Conservation (phyloP, 73 alveolate species). For the Tetrahymena malaccensis region DNA sequence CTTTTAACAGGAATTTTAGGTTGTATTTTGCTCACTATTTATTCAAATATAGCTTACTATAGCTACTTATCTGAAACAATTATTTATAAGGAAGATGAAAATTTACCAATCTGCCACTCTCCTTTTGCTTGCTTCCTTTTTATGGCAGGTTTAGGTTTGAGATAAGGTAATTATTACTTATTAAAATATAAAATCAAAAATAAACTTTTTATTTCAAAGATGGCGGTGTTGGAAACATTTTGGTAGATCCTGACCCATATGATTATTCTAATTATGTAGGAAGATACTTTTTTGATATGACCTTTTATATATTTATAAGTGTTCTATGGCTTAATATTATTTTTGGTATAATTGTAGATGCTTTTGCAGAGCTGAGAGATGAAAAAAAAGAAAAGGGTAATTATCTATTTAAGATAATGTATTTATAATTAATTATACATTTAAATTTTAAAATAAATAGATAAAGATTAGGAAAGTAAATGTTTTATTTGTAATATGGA, state of each 20-base stretch:
- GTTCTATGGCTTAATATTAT: constrained; percentile 13
- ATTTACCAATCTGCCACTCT: neutral
- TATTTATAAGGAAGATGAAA: neutral
- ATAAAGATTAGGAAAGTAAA: constrained; percentile 23
- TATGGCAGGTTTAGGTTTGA: neutral
- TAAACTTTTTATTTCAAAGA: neutral
- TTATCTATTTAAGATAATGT: neutral
- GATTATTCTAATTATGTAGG: neutral
- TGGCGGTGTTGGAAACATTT: neutral
- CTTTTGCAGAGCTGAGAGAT: constrained; percentile 42
- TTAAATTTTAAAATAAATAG: neutral
- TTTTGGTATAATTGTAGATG: constrained; percentile 33
- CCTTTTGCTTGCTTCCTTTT: neutral
- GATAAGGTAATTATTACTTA: neutral
- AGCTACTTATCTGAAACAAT: neutral
- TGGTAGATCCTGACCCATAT: neutral
- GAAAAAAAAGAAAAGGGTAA: constrained; percentile 3
- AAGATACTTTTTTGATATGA: constrained; percentile 24
- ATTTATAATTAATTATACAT: neutral
- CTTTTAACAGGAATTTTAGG: neutral
- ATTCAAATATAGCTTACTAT: neutral
- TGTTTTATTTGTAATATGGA: constrained; percentile 39
- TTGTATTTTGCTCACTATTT: neutral
- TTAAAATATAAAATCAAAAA: neutral
- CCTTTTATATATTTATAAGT: constrained; percentile 10